Conservation (phyloP, 805 yeast genomes). For the Zygotorulaspora florentina region DNA sequence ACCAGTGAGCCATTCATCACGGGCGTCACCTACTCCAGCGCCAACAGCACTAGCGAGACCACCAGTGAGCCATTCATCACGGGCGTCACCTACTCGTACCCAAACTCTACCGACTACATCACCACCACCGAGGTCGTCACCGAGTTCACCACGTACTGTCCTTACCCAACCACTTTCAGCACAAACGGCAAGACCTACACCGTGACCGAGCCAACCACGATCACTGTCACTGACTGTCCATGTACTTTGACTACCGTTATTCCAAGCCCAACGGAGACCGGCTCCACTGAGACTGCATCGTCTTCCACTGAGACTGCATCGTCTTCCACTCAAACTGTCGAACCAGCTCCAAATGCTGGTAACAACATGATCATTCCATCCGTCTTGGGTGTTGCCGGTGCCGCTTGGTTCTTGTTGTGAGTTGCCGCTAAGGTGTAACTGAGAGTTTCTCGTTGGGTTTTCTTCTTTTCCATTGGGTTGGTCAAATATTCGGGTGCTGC, state of each 20-base stretch:
- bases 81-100: slow-evolving; percentile 53
- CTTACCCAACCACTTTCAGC: slow-evolving; percentile 61
- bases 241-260: slow-evolving; percentile 49
- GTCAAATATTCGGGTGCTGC: neutral
- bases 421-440: neutral
- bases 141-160: slow-evolving; percentile 79
- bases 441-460: neutral
- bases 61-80: slow-evolving; percentile 38
- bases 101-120: slow-evolving; percentile 49
- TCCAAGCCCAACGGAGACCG: slow-evolving; percentile 14
- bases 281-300: slow-evolving; percentile 9
- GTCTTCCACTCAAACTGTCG: slow-evolving; percentile 1
- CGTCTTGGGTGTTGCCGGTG: slow-evolving; percentile 15
- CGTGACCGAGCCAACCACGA: slow-evolving; percentile 73
- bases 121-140: slow-evolving; percentile 48
- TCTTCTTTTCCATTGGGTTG: neutral
- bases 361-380: slow-evolving; percentile 13
- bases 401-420: slow-evolving; percentile 12
- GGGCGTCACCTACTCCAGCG: slow-evolving; percentile 53
- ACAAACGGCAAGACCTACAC: slow-evolving; percentile 68
- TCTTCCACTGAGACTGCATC: neutral
- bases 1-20: slow-evolving; percentile 48
- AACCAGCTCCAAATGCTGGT: slow-evolving; percentile 20
- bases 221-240: slow-evolving; percentile 83
- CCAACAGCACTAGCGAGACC: slow-evolving; percentile 43